These are phyloP conservation scores for Apiospora sp. DNA, from an alignment of 2,329 filamentous ascomycete species.

Conservation along the genomic window DNA sequence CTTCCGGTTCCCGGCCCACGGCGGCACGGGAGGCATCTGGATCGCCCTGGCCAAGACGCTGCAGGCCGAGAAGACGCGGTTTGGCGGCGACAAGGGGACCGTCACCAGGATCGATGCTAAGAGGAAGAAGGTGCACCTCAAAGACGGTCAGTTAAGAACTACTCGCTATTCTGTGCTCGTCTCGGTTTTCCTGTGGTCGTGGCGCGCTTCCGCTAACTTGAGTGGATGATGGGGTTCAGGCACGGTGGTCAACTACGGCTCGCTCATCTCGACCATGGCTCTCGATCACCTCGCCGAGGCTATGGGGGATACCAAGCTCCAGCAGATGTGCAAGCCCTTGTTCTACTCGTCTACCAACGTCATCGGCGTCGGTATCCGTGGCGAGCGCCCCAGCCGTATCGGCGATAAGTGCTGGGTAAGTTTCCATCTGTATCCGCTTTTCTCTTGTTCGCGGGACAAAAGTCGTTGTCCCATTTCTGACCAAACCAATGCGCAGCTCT, in stretches of 20 bases:
- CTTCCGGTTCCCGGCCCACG: slow-evolving; percentile 95
- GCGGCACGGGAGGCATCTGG: slow-evolving; percentile 98
- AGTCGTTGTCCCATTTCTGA: slow-evolving; percentile 33
- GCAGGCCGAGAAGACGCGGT: slow-evolving; percentile 88
- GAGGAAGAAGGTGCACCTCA: slow-evolving; percentile 81
- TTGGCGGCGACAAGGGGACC: slow-evolving; percentile 79
- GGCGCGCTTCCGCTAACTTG: neutral
- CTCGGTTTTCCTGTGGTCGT: neutral
- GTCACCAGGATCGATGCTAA: slow-evolving; percentile 88
- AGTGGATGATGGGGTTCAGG: slow-evolving; percentile 52
- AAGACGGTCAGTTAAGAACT: slow-evolving; percentile 66
- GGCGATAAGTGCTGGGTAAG: slow-evolving; percentile 98
- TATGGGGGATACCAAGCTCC: slow-evolving; percentile 86
- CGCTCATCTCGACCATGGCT: slow-evolving; percentile 94
- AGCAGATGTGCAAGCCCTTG: slow-evolving; percentile 84
- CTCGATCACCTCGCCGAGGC: slow-evolving; percentile 86
- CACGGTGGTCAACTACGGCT: slow-evolving; percentile 87
- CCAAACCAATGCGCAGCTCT: slow-evolving; percentile 63
- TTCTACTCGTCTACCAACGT: slow-evolving; percentile 98
- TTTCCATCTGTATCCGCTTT: slow-evolving; percentile 24
- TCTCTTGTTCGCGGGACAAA: neutral
- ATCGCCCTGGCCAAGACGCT: slow-evolving; percentile 93
- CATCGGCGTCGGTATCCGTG: slow-evolving; percentile 93
- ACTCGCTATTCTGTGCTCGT: no score
- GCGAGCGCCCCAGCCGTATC: slow-evolving; percentile 89